These are phyloP conservation scores for Polytrichum formosum DNA, from an alignment of 225 moss, liverwort and hornwort genomes.

Conservation along the genomic window DNA sequence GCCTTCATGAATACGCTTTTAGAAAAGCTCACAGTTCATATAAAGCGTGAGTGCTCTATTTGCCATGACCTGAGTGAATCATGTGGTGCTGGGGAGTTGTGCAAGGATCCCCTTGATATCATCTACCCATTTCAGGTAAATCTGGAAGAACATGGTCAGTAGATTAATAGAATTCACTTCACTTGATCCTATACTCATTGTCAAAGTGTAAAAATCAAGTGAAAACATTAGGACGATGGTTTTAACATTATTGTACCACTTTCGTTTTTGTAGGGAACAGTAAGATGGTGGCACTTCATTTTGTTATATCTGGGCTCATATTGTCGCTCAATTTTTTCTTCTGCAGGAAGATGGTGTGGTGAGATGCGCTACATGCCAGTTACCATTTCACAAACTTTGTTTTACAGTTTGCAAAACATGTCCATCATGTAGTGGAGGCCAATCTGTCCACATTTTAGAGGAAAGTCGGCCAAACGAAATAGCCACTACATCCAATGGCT, in stretches of 20 bases:
- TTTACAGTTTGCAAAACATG: slow-evolving; percentile 54
- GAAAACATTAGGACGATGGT: too few relatives aligned
- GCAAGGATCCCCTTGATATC: slow-evolving; percentile 71
- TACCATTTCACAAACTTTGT: slow-evolving; percentile 76
- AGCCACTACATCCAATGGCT: slow-evolving; percentile 16
- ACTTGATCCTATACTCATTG: background rate
- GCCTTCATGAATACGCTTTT: slow-evolving; percentile 67
- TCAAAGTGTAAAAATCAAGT: background rate
- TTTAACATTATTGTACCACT: too few relatives aligned
- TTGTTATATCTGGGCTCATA: background rate
- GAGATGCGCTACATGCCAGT: slow-evolving; percentile 72
- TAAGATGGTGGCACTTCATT: background rate
- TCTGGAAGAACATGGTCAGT: background rate
- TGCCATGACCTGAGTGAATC: slow-evolving; percentile 75
- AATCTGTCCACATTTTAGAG: slow-evolving; percentile 30
- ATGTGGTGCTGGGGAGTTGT: slow-evolving; percentile 69
- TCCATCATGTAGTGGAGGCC: slow-evolving; percentile 53
- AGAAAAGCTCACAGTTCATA: slow-evolving; percentile 66
- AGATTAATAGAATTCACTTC: background rate
- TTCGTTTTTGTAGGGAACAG: background rate
- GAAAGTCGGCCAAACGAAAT: slow-evolving; percentile 20
- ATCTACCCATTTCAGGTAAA: slow-evolving; percentile 88
- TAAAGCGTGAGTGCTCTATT: slow-evolving; percentile 78
- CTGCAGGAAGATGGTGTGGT: slow-evolving; percentile 77
- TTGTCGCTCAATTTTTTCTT: slow-evolving; percentile 2